A percentile compares a stretch with the other conserved stretches of the same genome.
Evolutionary conservation across 768 basidiomycete species (phyloP).

Genomic region (Ramaria sp.): DNA sequence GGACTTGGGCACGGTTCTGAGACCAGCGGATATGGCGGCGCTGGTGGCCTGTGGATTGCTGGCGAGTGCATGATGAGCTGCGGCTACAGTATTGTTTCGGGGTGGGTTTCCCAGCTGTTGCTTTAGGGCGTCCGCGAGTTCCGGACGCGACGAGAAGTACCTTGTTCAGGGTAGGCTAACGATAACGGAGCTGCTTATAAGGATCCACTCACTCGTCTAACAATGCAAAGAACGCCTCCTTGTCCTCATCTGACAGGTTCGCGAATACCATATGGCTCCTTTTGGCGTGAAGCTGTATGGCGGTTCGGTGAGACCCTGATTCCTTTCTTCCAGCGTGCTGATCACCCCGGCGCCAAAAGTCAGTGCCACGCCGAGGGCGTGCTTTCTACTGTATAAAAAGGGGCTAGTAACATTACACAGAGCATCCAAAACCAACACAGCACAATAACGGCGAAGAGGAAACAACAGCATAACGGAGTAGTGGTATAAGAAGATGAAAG

Average conservation of each 20-base stretch:
- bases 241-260: slow-evolving; percentile 54
- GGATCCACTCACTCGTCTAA: slow-evolving; percentile 55
- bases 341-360: background rate
- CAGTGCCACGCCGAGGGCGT: background rate
- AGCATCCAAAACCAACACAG: background rate
- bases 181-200: background rate
- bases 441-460: slow-evolving; percentile 1
- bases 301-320: background rate
- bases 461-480: background rate
- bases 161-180: slow-evolving; percentile 25
- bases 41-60: slow-evolving; percentile 32
- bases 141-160: slow-evolving; percentile 66
- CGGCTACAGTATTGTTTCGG: too few species aligned
- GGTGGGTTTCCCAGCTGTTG: slow-evolving; percentile 1
- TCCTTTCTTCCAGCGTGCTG: too few species aligned
- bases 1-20: slow-evolving; percentile 27
- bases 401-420: slow-evolving; percentile 4
- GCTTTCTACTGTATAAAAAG: background rate
- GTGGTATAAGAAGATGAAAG: background rate
- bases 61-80: slow-evolving; percentile 35
- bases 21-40: slow-evolving; percentile 30
- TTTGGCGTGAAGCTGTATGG: too few species aligned
- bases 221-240: slow-evolving; percentile 72
- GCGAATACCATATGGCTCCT: slow-evolving; percentile 59
- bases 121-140: slow-evolving; percentile 24